Base-by-base conservation (phyloP, 169 alveolate genomes). In the Cryptosporidium sp. region DNA sequence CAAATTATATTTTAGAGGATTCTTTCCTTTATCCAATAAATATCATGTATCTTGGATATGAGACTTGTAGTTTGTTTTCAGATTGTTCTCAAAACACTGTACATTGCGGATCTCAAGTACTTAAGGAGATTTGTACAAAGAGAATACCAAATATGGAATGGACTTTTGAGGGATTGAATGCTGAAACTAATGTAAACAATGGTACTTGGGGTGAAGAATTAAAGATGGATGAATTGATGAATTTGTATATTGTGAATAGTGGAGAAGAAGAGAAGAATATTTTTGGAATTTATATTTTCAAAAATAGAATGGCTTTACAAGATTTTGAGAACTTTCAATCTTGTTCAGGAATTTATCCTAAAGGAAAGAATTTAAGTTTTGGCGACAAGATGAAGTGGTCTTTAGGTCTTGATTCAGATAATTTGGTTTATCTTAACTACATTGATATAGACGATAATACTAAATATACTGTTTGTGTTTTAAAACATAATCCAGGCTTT, bases 261-360 rank as follows among this genome's bases (percentile, higher is more conserved):
- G 23, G 60, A 4, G 16, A n/a, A 16, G 60, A 73, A 26, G 35
- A 31, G 1, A 31, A 31, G 4, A 39, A 0, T 9, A 39, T 53
- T 16, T 29, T 31, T 33, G 58, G 26, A 3, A 21, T 73, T 26
- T 58, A n/a, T 2, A 56, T 73, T 5, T 73, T 73, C 5, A 48
- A 26, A 0, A 73, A 73, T 35, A 73, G 86, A 73, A 39, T 73
- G 5, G 86, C 31, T 33, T 8, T 60, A 23, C 39, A 73, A 42
- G 86, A 73, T 42, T n/a, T 33, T 12, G 39, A 33, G 7, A 56
- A 14, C 4, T 4, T n/a, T 0, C 21, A 12, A 3, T 31, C 70
- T 2, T 73, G 86, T n/a, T 73, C 86, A 3, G 86, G 86, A 16
- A 60, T 72, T 10, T 73, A 73, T 42, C 71, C 86, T 2, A 31